A percentile compares a stretch with the other conserved stretches of the same genome.
Evolutionary conservation across 2,329 filamentous ascomycete species (phyloP).

Genomic region (Hypoxylon sp.): DNA sequence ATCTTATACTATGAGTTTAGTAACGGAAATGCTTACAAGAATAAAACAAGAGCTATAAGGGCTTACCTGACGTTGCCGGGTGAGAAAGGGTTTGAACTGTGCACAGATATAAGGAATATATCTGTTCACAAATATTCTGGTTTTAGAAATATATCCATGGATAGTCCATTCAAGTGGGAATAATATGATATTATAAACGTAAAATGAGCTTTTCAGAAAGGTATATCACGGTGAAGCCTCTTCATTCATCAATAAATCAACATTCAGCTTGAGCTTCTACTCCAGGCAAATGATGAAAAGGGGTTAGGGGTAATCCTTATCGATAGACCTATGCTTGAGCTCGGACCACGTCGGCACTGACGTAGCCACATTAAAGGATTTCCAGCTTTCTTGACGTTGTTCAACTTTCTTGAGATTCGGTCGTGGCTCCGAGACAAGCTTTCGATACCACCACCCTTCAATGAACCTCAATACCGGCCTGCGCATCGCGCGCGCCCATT

Average conservation of each 20-base stretch:
- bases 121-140: neutral
- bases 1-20: neutral
- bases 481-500: conserved; percentile 48
- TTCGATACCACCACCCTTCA: neutral
- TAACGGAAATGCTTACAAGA: too few species aligned
- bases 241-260: neutral
- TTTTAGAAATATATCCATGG: neutral
- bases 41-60: too few species aligned
- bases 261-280: neutral
- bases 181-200: neutral
- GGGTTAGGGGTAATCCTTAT: conserved; percentile 16
- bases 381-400: conserved; percentile 5
- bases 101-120: neutral
- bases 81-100: neutral
- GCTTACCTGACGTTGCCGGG: too few species aligned
- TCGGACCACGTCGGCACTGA: conserved; percentile 13
- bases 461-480: conserved; percentile 47
- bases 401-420: conserved; percentile 10
- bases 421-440: neutral
- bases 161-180: neutral
- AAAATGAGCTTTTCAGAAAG: neutral
- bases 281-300: neutral
- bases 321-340: conserved; percentile 8
- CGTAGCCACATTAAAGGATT: conserved; percentile 17
- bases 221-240: neutral